Base-by-base conservation (phyloP, 202 grass and related monocot genomes). In the Schoenoplectus triqueter region DNA sequence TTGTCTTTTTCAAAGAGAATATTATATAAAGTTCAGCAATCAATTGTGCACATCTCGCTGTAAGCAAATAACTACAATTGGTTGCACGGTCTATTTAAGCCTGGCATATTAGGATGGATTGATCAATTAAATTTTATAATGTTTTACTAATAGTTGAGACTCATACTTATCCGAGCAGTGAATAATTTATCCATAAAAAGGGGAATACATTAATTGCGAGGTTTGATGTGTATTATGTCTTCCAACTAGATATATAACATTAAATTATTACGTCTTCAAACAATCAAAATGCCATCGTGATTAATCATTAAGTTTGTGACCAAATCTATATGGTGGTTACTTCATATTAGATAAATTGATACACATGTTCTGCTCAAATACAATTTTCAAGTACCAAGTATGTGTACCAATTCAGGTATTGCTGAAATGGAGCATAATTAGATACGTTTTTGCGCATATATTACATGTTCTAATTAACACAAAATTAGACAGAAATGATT, bases 61-160 rank as follows among this genome's bases (percentile, higher is more conserved):
- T 76, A 76, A 56, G 19, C 73, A 76, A 7, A 76, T 76, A 76
- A 76, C 50, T 55, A 76, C 73, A 76, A 56, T 31, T 76, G 56
- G 73, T 76, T 78, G 74, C 55, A 40, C 1, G 13, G 74, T 78
- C 74, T 14, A 59, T 78, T 78, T 78, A 42, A 73, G 14, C 22
- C 13, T 7, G 6, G 13, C 6, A 10, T 57, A 60, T 78, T 78
- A 42, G 22, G 4, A 57, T 78, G 51, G 74, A n/a, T 78, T 60
- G 1, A 10, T 72, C 0, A 48, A 57, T 60, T 78, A 2, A 78
- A 78, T 22, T 59, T 78, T 41, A 41, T 55, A 39, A 10, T 42
- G 5, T 78, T 59, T 9, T 40, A n/a, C 5, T 41, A n/a, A 78
- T 78, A 40, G 20, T 57, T 6, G 13, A 8, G 31, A 31, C 31